Evolutionary conservation across 495 filamentous ascomycete species (phyloP), one percentile per base, ranked within the genome.

Genomic region (Penicillium simplicissimum): DNA sequence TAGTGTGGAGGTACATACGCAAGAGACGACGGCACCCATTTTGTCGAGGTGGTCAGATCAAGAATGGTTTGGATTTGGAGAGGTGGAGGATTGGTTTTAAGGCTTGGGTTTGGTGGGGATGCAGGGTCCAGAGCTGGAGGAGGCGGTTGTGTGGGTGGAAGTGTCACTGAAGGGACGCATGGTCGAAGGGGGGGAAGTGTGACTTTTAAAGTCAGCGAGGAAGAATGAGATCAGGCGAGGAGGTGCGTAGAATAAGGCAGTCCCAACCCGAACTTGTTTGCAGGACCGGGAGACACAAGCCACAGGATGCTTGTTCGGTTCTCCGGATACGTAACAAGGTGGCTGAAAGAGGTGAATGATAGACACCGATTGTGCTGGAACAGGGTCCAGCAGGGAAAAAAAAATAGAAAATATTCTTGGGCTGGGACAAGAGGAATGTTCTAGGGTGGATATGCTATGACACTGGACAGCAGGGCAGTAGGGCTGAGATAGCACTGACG

Each of bases 11-110:
- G 21, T 7, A 88, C 92, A 66, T 93, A 98, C 94, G 68, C 94
- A 97, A 76, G 92, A 96, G 61, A 96, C 84, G 74, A 97, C 90
- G 79, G 91, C 93, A 80, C 94, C 94, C 94, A 98, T 98, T 71
- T 79, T 90, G 81, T 65, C 48, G 28, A 42, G 31, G 17, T 48
- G 34, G 11, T 52, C 14, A 28, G n/a, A 62, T 58, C 59, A 40
- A 59, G 57, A 40, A 37, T 52, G 38, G 9, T 61, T 61, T 48
- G 51, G 28, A 31, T 5, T 6, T 60, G 36, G 45, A 55, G 28
- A 51, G 36, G 15, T 28, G 36, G 28, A 28, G 25, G 25, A 28
- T 31, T 8, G 31, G n/a, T n/a, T 34, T 58, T 60, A 60, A 31
- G 63, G 52, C 35, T 65, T 71, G 6, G 69, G 64, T 40, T 67